Base-by-base conservation (phyloP, 805 yeast genomes). In the Yamadazyma takamatsuzukensis region DNA sequence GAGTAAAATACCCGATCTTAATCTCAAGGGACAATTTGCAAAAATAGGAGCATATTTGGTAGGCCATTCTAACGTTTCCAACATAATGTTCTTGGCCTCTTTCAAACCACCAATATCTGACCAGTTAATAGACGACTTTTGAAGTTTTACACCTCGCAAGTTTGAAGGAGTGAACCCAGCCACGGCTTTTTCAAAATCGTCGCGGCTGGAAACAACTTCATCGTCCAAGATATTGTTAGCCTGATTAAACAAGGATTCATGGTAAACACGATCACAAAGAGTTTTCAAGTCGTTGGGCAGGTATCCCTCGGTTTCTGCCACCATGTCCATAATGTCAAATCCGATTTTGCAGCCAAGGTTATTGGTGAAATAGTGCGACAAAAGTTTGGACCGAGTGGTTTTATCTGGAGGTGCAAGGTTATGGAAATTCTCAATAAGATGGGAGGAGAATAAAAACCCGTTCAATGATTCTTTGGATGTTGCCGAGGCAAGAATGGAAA, bases 11-110 rank as follows among this genome's bases (percentile, higher is more conserved):
- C 98, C 98, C 0, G 96, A 86, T 48, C 97, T 71, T 32, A 90
- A 66, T 34, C 97, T 64, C 32, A 90, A 63, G 0, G 97, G 95
- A 49, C 95, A 86, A 40, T 77, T 78, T 12, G 81, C 80, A 59
- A 93, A 90, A n/a, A 90, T 86, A 5, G 97, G 96, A 0, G 96
- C 94, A 52, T 90, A 90, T 48, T 81, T 87, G 1, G 95, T 86
- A 2, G 98, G 98, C 97, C 97, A 90, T 51, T 93, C 97, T 21
- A 90, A 61, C 0, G 97, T 93, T 52, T 90, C 97, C 32, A 87
- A 56, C 7, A 90, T 59, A 0, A 86, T 64, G 7, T 72, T 66
- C 50, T 90, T 90, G 1, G 94, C 93, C 11, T 78, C 82, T 13
- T 61, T 61, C 34, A 90, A 63, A 0, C 97, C 98, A 5, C 97